Evolutionary conservation across 768 basidiomycete species (phyloP).

Genomic region (Suillus fuscotomentosus): DNA sequence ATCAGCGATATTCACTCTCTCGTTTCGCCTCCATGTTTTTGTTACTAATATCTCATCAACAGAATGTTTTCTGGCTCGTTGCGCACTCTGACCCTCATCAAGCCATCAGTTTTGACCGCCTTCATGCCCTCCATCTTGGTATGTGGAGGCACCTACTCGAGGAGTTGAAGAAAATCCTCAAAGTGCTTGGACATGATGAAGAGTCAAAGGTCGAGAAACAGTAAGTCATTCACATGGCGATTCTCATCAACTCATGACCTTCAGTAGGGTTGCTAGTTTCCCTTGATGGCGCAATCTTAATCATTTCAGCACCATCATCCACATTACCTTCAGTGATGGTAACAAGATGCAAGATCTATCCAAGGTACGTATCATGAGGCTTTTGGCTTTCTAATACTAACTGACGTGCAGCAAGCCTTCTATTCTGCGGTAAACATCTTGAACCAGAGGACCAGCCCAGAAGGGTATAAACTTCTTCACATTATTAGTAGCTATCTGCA

Average conservation of each 20-base stretch:
- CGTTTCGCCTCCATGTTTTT: background rate
- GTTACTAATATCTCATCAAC: constrained; percentile 32
- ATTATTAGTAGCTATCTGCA: constrained; percentile 31
- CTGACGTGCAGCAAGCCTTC: background rate
- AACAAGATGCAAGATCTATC: constrained; percentile 19
- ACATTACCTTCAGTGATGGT: too few relatives aligned
- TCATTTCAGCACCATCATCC: too few relatives aligned
- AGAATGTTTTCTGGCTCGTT: constrained; percentile 44
- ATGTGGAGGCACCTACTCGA: too few relatives aligned
- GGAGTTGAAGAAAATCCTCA: too few relatives aligned
- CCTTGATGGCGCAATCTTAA: too few relatives aligned
- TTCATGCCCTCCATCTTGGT: too few relatives aligned
- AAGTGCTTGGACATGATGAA: too few relatives aligned
- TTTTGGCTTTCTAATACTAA: background rate
- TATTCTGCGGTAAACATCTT: background rate
- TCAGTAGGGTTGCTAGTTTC: too few relatives aligned
- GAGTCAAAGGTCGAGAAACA: too few relatives aligned
- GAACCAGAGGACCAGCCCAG: background rate
- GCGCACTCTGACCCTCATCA: constrained; percentile 33
- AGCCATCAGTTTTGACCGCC: constrained; percentile 33
- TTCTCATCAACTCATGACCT: too few relatives aligned
- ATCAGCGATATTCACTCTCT: background rate
- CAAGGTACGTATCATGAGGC: constrained; percentile 24
- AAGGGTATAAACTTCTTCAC: constrained; percentile 25
- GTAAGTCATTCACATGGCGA: too few relatives aligned